phyloP scores from a whole-genome alignment of 2,329 filamentous ascomycete species.

The Chlorencoelia australis region DNA sequence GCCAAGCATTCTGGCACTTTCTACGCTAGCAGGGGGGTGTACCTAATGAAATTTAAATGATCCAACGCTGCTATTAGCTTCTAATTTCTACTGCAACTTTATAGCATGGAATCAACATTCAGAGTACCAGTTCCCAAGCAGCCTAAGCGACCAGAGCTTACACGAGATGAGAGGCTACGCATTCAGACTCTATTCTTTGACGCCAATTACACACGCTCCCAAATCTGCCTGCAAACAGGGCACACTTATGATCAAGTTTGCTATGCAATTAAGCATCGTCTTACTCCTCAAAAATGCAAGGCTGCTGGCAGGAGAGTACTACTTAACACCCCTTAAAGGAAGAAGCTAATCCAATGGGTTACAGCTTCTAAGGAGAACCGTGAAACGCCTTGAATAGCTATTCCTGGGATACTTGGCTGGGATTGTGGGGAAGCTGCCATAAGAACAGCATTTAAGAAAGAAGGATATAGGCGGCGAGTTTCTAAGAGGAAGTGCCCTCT shows the following conservation, averaged over 20 bases:
- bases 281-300: slow-evolving; percentile 10
- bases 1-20: slow-evolving; percentile 3
- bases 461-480: slow-evolving; percentile 9
- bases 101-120: slow-evolving; percentile 4
- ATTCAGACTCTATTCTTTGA: slow-evolving; percentile 10
- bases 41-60: slow-evolving; percentile 1
- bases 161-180: slow-evolving; percentile 8
- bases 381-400: slow-evolving; percentile 5
- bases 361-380: slow-evolving; percentile 8
- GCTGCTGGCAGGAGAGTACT: slow-evolving; percentile 3
- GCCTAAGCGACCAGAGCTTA: slow-evolving; percentile 1
- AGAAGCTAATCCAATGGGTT: slow-evolving; percentile 12
- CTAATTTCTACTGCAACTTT: not conserved
- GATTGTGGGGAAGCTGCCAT: slow-evolving; percentile 10
- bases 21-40: not conserved
- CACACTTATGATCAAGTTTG: slow-evolving; percentile 6
- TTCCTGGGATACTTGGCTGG: slow-evolving; percentile 9
- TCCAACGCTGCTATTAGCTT: not conserved
- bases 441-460: slow-evolving; percentile 8
- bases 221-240: slow-evolving; percentile 9
- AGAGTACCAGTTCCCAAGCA: slow-evolving; percentile 6
- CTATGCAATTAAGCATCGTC: slow-evolving; percentile 8
- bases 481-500: slow-evolving; percentile 8
- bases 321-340: slow-evolving; percentile 9
- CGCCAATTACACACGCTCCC: slow-evolving; percentile 4